Evolutionary conservation across 768 basidiomycete genomes (phyloP).

Genomic region (Calocera cornea): DNA sequence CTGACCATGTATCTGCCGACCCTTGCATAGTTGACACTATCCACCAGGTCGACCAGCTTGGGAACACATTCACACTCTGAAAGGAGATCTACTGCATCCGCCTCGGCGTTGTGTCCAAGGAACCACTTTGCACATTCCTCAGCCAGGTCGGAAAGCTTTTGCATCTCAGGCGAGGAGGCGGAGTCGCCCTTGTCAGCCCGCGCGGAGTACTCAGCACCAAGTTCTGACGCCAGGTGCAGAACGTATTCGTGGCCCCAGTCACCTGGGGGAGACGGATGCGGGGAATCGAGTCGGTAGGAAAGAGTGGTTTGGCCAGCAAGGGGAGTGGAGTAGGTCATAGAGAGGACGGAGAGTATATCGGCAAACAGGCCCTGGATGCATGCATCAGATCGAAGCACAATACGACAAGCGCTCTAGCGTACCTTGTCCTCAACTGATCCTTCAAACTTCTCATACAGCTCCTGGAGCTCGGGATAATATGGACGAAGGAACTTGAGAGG

Average conservation of each 20-base stretch:
- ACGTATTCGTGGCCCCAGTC: constrained; percentile 99
- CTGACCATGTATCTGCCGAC: constrained; percentile 95
- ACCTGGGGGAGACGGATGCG: constrained; percentile 75
- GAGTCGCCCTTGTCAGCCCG: constrained; percentile 44
- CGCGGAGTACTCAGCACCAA: constrained; percentile 77
- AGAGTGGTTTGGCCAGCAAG: constrained; percentile 64
- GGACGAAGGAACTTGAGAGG: constrained; percentile 96
- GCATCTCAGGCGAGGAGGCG: constrained; percentile 12
- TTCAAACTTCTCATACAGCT: constrained; percentile 69
- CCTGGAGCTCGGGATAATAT: constrained; percentile 76
- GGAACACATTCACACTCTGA: constrained; percentile 86
- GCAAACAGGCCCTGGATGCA: constrained; percentile 70
- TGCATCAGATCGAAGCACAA: background rate
- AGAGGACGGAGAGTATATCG: constrained; percentile 92
- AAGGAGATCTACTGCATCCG: constrained; percentile 90
- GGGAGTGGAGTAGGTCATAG: constrained; percentile 82
- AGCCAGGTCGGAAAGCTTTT: constrained; percentile 49
- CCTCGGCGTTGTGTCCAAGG: constrained; percentile 88
- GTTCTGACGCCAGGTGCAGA: constrained; percentile 87
- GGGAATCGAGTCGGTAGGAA: constrained; percentile 75
- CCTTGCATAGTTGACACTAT: constrained; percentile 72
- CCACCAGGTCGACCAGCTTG: constrained; percentile 61
- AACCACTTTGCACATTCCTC: constrained; percentile 81
- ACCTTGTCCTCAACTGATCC: constrained; percentile 62
- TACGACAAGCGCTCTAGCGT: constrained; percentile 6